These are phyloP conservation scores for Kodamaea suecica DNA, from an alignment of 1,139 yeast species.

Conservation along the genomic window DNA sequence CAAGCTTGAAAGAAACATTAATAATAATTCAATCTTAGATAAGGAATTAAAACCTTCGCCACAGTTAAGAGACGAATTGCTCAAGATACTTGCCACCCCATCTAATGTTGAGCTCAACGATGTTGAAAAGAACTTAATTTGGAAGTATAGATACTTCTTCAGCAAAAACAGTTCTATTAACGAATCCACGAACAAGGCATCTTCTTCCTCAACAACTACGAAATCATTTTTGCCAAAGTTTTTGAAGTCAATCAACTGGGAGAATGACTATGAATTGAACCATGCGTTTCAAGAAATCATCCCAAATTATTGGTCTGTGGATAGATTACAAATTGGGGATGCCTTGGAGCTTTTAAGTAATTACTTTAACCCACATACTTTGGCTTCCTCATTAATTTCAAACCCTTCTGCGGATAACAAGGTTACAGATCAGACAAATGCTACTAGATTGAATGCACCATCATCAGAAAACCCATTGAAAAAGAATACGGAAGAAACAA, in stretches of 20 bases:
- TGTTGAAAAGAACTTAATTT: slow-evolving; percentile 81
- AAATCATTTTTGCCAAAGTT: slow-evolving; percentile 79
- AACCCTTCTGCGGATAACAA: slow-evolving; percentile 3
- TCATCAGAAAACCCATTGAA: slow-evolving; percentile 2
- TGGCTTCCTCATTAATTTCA: slow-evolving; percentile 20
- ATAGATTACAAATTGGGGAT: slow-evolving; percentile 85
- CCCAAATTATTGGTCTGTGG: slow-evolving; percentile 48
- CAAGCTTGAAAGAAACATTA: slow-evolving; percentile 72
- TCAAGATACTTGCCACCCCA: slow-evolving; percentile 67
- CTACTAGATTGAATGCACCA: not conserved
- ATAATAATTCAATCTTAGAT: slow-evolving; percentile 72
- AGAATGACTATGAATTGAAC: slow-evolving; percentile 71
- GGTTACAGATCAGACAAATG: not conserved
- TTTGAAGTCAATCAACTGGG: slow-evolving; percentile 85
- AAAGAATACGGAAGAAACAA: slow-evolving; percentile 28
- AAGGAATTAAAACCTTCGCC: slow-evolving; percentile 88
- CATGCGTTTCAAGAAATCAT: slow-evolving; percentile 66
- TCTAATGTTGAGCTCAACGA: slow-evolving; percentile 80
- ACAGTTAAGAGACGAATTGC: slow-evolving; percentile 70
- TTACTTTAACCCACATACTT: slow-evolving; percentile 47
- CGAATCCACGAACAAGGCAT: slow-evolving; percentile 12
- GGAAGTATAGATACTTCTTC: slow-evolving; percentile 89
- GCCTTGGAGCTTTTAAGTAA: slow-evolving; percentile 86
- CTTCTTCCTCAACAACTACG: slow-evolving; percentile 11
- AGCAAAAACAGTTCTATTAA: slow-evolving; percentile 51